Conservation (phyloP, 139 green algal genomes). For the Gonium pectorale region DNA sequence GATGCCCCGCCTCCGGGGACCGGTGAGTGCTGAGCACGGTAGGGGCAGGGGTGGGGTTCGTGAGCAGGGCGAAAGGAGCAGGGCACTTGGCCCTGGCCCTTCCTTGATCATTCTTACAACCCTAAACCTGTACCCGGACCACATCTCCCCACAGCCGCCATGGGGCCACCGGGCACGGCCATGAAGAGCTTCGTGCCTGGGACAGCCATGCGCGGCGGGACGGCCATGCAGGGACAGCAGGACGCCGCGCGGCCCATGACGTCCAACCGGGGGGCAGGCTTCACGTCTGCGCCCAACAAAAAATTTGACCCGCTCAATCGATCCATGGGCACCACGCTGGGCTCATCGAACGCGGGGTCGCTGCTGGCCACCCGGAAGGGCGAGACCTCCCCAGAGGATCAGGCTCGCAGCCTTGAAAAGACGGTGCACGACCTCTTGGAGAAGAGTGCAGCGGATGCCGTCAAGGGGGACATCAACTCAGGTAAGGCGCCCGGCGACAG, state of each 20-base stretch:
- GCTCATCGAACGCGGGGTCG: slow-evolving; percentile 20
- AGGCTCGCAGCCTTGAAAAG: slow-evolving; percentile 73
- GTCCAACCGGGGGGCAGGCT: slow-evolving; percentile 77
- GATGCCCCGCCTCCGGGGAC: slow-evolving; percentile 39
- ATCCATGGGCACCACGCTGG: slow-evolving; percentile 32
- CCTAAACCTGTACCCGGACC: too few relatives aligned
- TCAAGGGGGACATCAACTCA: slow-evolving; percentile 46
- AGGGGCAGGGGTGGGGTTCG: too few relatives aligned
- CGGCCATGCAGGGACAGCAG: slow-evolving; percentile 14
- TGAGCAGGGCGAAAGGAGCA: too few relatives aligned
- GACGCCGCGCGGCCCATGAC: slow-evolving; percentile 81
- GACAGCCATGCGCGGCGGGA: slow-evolving; percentile 46
- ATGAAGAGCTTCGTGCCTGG: slow-evolving; percentile 61
- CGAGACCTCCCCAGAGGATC: slow-evolving; percentile 67
- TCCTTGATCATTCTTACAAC: too few relatives aligned
- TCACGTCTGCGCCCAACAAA: slow-evolving; percentile 63
- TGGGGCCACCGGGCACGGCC: slow-evolving; percentile 54
- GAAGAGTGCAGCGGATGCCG: slow-evolving; percentile 56
- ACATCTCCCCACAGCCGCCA: slow-evolving; percentile 52
- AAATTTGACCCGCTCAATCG: slow-evolving; percentile 75
- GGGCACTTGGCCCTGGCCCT: too few relatives aligned
- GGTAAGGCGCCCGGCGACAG: slow-evolving; percentile 37
- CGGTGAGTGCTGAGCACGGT: slow-evolving; percentile 26
- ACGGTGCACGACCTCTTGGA: slow-evolving; percentile 88
- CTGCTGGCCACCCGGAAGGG: slow-evolving; percentile 58